phyloP scores from a whole-genome alignment of 164 flowering plant species.

The Macadamia integrifolia region DNA sequence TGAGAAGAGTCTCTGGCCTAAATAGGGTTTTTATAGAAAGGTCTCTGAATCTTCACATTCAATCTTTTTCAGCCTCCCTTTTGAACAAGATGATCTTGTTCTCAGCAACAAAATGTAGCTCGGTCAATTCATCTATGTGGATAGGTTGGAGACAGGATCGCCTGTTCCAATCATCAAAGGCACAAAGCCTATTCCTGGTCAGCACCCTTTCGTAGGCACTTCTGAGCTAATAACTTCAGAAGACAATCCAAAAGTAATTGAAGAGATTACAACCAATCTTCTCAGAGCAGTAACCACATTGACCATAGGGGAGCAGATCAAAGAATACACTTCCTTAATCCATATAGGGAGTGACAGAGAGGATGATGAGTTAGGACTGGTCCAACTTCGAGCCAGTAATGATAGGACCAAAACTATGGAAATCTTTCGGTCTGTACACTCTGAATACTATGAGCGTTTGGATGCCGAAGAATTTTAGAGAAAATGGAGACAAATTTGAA shows the following conservation, averaged over 20 bases:
- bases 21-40: slow-evolving; percentile 71
- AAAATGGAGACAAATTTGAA: slow-evolving; percentile 35
- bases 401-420: too few relatives aligned
- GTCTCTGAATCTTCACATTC: slow-evolving; percentile 95
- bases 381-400: too few relatives aligned
- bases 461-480: slow-evolving; percentile 37
- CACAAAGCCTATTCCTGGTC: slow-evolving; percentile 75
- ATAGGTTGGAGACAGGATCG: slow-evolving; percentile 78
- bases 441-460: too few relatives aligned
- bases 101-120: slow-evolving; percentile 87
- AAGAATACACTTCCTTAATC: too few relatives aligned
- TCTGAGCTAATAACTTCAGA: slow-evolving; percentile 59
- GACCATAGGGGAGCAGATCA: too few relatives aligned
- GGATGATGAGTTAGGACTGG: too few relatives aligned
- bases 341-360: too few relatives aligned
- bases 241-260: too few relatives aligned
- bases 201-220: slow-evolving; percentile 84
- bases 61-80: slow-evolving; percentile 67
- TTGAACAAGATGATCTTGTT: slow-evolving; percentile 86
- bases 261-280: too few relatives aligned
- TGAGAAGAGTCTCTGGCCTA: slow-evolving; percentile 79
- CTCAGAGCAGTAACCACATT: too few relatives aligned
- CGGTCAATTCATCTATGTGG: slow-evolving; percentile 29
- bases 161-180: slow-evolving; percentile 82
- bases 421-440: too few relatives aligned